Evolutionary conservation across 805 yeast species (phyloP), one percentile per base, ranked within the genome.

Genomic region (Lipomyces oligophaga): DNA sequence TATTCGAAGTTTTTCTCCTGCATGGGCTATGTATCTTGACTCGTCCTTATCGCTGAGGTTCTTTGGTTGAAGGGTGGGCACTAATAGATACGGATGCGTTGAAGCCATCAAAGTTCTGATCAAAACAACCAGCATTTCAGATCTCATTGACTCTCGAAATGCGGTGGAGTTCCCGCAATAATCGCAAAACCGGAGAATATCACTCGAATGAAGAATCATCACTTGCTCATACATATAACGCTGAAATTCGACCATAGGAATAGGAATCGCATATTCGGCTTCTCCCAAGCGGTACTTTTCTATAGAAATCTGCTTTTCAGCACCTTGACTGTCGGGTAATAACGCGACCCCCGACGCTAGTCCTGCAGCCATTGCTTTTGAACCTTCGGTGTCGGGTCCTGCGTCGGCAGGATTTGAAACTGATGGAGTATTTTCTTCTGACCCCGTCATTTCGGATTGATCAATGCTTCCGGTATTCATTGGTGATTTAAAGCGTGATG

Each of bases 151-250:
- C 40, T 77, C 79, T 10, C 52, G 35, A 3, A 43, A 35, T 38
- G 64, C 58, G n/a, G 63, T 51, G 6, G 69, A 65, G 34, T 65
- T 70, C 44, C 70, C 68, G 27, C 69, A 66, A 1, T 73, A 67
- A 62, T 87, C 95, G 60, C 85, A 88, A 63, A 83, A 89, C 65
- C 87, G 81, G 58, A 90, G 70, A 47, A 90, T 87, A 62, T 89
- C 97, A 27, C 90, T 79, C 63, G 89, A 90, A 66, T 90, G 97
- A 33, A 88, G 70, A 1, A 95, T 85, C 10, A 90, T 85, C 25
- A 93, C 88, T 62, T 88, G 96, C 64, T 90, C 95, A 8, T 89
- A 85, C 42, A 90, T 72, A 59, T 88, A 93, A 59, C 81, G 83
- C 63, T 90, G 97, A 57, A 85, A 85, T 52, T 83, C 86, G 43